phyloP scores from a whole-genome alignment of 495 filamentous ascomycete genomes.

The Bryoglossum gracile region DNA sequence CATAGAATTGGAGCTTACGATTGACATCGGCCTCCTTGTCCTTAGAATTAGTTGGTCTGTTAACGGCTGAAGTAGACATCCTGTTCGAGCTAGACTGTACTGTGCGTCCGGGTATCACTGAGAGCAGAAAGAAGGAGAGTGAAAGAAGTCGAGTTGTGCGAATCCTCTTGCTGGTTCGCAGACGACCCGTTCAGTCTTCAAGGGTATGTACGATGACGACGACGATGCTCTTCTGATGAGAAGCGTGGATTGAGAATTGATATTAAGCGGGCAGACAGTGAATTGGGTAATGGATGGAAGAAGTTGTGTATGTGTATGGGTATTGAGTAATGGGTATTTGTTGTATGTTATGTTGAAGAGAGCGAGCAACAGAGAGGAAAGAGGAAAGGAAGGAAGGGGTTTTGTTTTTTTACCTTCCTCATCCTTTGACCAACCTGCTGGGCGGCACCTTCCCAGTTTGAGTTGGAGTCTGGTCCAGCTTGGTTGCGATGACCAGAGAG shows the following conservation, averaged over 20 bases:
- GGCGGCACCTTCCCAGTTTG: not conserved
- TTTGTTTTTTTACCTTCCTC: no score
- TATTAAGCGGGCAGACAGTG: no score
- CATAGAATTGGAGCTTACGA: conserved; percentile 89
- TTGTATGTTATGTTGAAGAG: not conserved
- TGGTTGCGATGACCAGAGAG: no score
- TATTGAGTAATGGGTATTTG: not conserved
- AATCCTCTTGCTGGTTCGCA: no score
- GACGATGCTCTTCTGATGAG: no score
- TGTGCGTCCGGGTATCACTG: conserved; percentile 17
- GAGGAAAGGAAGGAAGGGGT: not conserved
- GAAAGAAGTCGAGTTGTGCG: not conserved
- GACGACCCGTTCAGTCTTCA: not conserved
- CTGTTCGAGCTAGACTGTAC: not conserved
- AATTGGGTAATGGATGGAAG: not conserved
- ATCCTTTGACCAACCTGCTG: not conserved
- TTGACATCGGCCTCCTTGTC: conserved; percentile 63
- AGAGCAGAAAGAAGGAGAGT: conserved; percentile 5
- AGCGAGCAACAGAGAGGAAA: not conserved
- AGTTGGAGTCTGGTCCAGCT: no score
- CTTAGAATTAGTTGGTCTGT: conserved; percentile 57
- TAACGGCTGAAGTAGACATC: conserved; percentile 36
- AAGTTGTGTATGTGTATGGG: not conserved
- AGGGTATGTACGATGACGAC: no score
- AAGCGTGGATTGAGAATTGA: no score